Percentiles rank a stretch among this genome's conserved stretches.
Evolutionary conservation across 345 rosid species (phyloP).

Genomic region (Syzygium oleosum): DNA sequence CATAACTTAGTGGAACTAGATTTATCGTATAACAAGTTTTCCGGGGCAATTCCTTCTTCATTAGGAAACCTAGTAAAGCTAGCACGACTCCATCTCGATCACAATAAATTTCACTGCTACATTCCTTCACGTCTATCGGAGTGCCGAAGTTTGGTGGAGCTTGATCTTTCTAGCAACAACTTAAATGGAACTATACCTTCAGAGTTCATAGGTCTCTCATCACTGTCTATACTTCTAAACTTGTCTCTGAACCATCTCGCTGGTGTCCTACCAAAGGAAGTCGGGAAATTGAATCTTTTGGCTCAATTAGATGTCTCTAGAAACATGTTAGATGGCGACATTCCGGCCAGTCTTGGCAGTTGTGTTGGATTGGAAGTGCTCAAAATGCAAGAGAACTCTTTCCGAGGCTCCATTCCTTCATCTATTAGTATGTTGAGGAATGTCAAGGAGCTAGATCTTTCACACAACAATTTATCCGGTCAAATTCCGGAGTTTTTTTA

Average conservation of each 20-base stretch:
- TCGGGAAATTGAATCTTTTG: conserved; percentile 9
- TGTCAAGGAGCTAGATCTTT: conserved; percentile 6
- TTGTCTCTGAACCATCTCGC: conserved; percentile 15
- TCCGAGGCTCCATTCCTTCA: conserved; percentile 7
- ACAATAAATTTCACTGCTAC: conserved; percentile 7
- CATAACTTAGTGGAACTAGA: neutral
- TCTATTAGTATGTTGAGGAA: conserved; percentile 7
- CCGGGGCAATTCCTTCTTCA: conserved; percentile 13
- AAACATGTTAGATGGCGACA: conserved; percentile 10
- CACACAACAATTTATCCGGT: conserved; percentile 16
- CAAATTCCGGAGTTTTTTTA: conserved; percentile 4
- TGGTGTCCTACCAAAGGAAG: conserved; percentile 7
- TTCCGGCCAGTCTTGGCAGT: conserved; percentile 4
- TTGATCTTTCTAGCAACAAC: neutral
- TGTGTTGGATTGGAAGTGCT: conserved; percentile 6
- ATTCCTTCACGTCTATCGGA: conserved; percentile 10
- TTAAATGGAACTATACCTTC: conserved; percentile 15
- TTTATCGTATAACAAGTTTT: neutral
- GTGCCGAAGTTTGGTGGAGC: neutral
- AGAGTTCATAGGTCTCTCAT: neutral
- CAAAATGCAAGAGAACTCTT: conserved; percentile 6
- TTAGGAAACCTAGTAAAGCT: conserved; percentile 2
- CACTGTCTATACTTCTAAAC: neutral
- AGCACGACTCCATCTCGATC: neutral
- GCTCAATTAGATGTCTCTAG: conserved; percentile 7